Conservation (phyloP, 2,329 filamentous ascomycete genomes). For the Dothistroma septosporum region DNA sequence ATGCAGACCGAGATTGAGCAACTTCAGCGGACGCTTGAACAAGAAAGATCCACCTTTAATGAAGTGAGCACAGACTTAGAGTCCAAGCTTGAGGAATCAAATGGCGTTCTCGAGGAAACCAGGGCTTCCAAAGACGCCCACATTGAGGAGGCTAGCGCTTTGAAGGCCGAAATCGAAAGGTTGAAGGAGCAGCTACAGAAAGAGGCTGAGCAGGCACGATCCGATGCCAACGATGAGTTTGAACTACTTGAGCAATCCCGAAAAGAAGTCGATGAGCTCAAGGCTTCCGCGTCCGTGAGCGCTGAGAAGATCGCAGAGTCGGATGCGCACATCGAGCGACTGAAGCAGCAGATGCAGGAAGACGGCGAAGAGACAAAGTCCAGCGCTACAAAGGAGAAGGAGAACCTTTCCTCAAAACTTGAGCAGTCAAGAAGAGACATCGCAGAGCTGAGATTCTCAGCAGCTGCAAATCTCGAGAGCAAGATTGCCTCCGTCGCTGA, state of each 20-base stretch:
- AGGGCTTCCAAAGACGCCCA: background rate
- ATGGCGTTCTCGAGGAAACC: background rate
- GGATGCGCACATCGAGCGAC: background rate
- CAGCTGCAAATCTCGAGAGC: background rate
- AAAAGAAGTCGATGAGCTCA: background rate
- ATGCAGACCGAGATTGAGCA: background rate
- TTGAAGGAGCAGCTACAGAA: background rate
- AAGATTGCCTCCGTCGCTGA: background rate
- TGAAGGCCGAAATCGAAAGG: background rate
- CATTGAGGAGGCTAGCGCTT: background rate
- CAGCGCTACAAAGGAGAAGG: background rate
- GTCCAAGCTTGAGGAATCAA: background rate
- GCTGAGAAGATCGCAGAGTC: background rate
- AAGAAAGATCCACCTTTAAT: background rate
- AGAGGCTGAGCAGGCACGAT: background rate
- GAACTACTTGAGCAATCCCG: slow-evolving; percentile 3
- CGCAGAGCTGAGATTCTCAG: background rate
- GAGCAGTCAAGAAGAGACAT: background rate
- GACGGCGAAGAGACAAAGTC: background rate
- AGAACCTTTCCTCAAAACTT: background rate
- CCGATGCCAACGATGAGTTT: background rate
- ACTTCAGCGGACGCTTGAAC: background rate
- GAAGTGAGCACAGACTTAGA: background rate
- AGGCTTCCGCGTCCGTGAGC: slow-evolving; percentile 5
- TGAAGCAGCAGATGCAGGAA: background rate